Evolutionary conservation across 345 rosid genomes (phyloP).

Genomic region (Heritiera fomes): DNA sequence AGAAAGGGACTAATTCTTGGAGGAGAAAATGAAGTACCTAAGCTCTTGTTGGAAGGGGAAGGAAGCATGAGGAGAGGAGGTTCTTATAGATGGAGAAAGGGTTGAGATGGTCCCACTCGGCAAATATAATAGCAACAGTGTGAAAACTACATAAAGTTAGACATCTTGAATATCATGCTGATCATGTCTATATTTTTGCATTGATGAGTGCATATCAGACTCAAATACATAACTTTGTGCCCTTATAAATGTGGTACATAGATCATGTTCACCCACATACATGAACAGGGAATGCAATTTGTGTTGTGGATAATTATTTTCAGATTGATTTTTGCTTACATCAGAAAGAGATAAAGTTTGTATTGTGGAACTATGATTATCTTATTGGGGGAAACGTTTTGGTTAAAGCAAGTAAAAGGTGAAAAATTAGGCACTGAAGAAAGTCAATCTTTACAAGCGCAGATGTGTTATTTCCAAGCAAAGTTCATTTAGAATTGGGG

Average conservation of each 20-base stretch:
- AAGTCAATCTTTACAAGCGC: slow-evolving; percentile 54
- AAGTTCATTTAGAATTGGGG: slow-evolving; percentile 19
- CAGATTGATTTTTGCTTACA: slow-evolving; percentile 48
- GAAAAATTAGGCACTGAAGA: slow-evolving; percentile 36
- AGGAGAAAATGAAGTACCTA: slow-evolving; percentile 7
- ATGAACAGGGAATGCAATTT: slow-evolving; percentile 27
- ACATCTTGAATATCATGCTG: slow-evolving; percentile 34
- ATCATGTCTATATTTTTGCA: slow-evolving; percentile 32
- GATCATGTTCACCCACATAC: slow-evolving; percentile 18
- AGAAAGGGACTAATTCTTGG: neutral
- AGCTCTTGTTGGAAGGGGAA: slow-evolving; percentile 24
- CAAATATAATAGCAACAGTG: slow-evolving; percentile 33
- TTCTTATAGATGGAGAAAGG: slow-evolving; percentile 50
- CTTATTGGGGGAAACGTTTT: slow-evolving; percentile 36
- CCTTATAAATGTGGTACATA: slow-evolving; percentile 17
- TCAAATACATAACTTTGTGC: slow-evolving; percentile 13
- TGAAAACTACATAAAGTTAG: slow-evolving; percentile 16
- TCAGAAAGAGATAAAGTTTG: slow-evolving; percentile 37
- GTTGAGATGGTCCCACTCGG: slow-evolving; percentile 46
- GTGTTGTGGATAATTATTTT: slow-evolving; percentile 55
- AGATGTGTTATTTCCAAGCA: slow-evolving; percentile 24
- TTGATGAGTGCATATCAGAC: slow-evolving; percentile 20
- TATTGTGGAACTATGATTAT: slow-evolving; percentile 52
- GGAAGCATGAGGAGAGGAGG: slow-evolving; percentile 33
- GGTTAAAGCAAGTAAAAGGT: slow-evolving; percentile 30